These are phyloP conservation scores for Flueggea neowawraea DNA, from an alignment of 441 rosid genomes.

Conservation along the genomic window DNA sequence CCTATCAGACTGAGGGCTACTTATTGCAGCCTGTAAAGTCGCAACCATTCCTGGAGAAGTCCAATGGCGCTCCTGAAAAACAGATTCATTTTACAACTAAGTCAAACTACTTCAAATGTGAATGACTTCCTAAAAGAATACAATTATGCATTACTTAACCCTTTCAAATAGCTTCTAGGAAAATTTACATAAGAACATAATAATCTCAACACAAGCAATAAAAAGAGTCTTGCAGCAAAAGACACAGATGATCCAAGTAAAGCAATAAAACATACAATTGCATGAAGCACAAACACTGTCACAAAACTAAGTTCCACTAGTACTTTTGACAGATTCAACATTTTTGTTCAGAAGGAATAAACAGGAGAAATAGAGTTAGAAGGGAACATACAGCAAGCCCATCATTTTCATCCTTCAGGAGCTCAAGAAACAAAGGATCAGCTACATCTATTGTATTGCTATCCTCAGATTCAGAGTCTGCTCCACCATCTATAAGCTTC, in stretches of 20 bases:
- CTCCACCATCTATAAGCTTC: slow-evolving; percentile 96
- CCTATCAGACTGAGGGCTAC: slow-evolving; percentile 70
- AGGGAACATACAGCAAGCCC: slow-evolving; percentile 73
- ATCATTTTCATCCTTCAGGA: slow-evolving; percentile 97
- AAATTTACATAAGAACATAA: neutral
- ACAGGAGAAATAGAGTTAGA: neutral
- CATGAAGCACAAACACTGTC: neutral
- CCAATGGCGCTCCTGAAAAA: slow-evolving; percentile 86
- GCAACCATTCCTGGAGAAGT: slow-evolving; percentile 71
- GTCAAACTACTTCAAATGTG: neutral
- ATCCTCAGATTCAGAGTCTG: slow-evolving; percentile 93
- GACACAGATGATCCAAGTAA: neutral
- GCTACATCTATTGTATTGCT: slow-evolving; percentile 76
- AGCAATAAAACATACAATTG: neutral
- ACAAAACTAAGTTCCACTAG: neutral
- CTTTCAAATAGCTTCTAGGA: neutral
- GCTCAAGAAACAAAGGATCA: slow-evolving; percentile 90
- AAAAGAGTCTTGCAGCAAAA: neutral
- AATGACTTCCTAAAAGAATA: neutral
- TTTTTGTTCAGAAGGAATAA: neutral
- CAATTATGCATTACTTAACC: neutral
- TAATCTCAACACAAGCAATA: neutral
- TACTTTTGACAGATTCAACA: neutral
- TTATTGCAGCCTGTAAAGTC: no score
- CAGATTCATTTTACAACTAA: slow-evolving; percentile 8